Conservation (phyloP, 306 rosid genomes). For the Begonia masoniana region DNA sequence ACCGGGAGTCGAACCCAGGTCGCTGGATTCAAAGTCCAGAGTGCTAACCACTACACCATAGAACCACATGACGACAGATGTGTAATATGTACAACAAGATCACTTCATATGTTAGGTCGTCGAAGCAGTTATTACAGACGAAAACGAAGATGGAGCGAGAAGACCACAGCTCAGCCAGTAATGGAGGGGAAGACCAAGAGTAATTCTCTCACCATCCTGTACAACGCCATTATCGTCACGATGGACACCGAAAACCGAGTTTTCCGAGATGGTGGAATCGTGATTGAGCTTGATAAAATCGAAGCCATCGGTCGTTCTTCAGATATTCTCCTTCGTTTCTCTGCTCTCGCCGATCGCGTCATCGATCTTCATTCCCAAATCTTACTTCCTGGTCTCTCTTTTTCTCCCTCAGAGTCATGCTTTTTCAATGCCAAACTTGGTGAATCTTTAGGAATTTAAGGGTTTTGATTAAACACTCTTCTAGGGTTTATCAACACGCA, state of each 20-base stretch:
- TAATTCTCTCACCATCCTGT: slow-evolving; percentile 22
- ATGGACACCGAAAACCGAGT: slow-evolving; percentile 56
- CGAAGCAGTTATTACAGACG: too few relatives aligned
- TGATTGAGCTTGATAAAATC: slow-evolving; percentile 35
- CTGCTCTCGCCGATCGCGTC: slow-evolving; percentile 21
- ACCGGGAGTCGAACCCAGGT: slow-evolving; percentile 90
- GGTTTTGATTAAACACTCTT: background rate
- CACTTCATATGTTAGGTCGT: background rate
- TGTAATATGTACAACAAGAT: background rate
- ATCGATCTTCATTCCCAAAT: slow-evolving; percentile 51
- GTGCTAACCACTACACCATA: slow-evolving; percentile 87
- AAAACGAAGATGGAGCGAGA: too few relatives aligned
- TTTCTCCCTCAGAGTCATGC: background rate
- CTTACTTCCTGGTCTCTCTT: slow-evolving; percentile 47
- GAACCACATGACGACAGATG: slow-evolving; percentile 19
- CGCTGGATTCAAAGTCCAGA: slow-evolving; percentile 84
- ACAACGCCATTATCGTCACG: slow-evolving; percentile 48
- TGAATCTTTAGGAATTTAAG: background rate
- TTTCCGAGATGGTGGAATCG: slow-evolving; percentile 52
- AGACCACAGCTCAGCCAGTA: background rate
- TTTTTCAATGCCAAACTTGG: background rate
- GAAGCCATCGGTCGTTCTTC: slow-evolving; percentile 48
- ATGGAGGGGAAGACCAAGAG: slow-evolving; percentile 7
- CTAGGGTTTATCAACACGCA: slow-evolving; percentile 69
- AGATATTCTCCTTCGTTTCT: slow-evolving; percentile 30